Conservation (phyloP, 257 asterid species). For the Marsdenia floribunda region DNA sequence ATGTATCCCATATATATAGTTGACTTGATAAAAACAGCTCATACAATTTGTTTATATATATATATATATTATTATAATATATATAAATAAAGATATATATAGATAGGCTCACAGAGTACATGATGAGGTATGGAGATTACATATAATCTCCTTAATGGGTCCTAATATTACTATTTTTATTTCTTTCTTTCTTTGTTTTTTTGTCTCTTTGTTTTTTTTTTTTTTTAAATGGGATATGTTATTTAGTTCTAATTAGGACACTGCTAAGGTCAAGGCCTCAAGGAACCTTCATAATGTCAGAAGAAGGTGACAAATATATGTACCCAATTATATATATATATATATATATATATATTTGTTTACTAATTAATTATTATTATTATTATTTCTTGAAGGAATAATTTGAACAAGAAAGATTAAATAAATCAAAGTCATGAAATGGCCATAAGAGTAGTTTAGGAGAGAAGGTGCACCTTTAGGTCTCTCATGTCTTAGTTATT, state of each 20-base stretch:
- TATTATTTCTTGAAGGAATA: not conserved
- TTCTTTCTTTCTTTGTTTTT: too few species aligned
- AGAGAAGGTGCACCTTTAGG: not conserved
- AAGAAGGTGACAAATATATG: slow-evolving; percentile 18
- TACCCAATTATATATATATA: not conserved
- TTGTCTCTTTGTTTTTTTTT: slow-evolving; percentile 3
- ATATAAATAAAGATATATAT: not conserved
- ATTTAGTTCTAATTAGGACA: slow-evolving; percentile 22
- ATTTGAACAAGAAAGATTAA: slow-evolving; percentile 1
- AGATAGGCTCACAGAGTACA: slow-evolving; percentile 28
- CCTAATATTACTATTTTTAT: slow-evolving; percentile 18
- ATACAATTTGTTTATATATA: slow-evolving; percentile 11
- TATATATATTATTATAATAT: too few species aligned
- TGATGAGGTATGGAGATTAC: slow-evolving; percentile 52
- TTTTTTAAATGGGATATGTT: slow-evolving; percentile 26
- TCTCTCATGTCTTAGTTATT: not conserved
- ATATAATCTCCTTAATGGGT: slow-evolving; percentile 53
- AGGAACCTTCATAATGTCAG: slow-evolving; percentile 41
- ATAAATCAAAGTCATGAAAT: not conserved
- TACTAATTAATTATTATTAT: not conserved
- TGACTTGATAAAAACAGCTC: slow-evolving; percentile 64
- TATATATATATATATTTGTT: too few species aligned
- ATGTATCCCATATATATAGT: slow-evolving; percentile 20
- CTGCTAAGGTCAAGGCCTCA: slow-evolving; percentile 35
- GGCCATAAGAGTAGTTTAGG: not conserved